Percentiles rank a stretch among this genome's conserved stretches.
phyloP scores from a whole-genome alignment of 805 yeast genomes.

The Candida namnaoensis region DNA sequence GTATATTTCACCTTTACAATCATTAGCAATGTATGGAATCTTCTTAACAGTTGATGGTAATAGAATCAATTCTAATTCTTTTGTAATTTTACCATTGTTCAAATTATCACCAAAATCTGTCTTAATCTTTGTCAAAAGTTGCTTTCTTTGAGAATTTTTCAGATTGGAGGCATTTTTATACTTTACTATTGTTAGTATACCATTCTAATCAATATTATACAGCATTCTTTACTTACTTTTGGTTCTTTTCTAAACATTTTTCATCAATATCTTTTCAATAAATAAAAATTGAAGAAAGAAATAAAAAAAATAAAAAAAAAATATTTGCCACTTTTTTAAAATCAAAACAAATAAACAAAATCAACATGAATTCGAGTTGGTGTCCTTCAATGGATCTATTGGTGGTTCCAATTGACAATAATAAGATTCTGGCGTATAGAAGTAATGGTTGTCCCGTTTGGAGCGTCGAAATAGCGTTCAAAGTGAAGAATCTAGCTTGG shows the following conservation, averaged over 20 bases:
- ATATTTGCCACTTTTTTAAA: too few species aligned
- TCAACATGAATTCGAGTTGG: slow-evolving; percentile 16
- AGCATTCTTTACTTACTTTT: slow-evolving; percentile 32
- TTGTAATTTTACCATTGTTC: slow-evolving; percentile 3
- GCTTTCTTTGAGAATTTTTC: too few species aligned
- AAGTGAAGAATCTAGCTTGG: slow-evolving; percentile 19
- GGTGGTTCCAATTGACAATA: slow-evolving; percentile 35
- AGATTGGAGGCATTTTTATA: slow-evolving; percentile 17
- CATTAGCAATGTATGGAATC: slow-evolving; percentile 44
- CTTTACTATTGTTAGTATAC: too few species aligned
- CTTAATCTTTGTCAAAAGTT: too few species aligned
- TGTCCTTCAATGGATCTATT: slow-evolving; percentile 48
- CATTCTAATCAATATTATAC: too few species aligned
- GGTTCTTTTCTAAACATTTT: slow-evolving; percentile 48
- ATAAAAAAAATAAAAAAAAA: too few species aligned
- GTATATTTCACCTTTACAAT: slow-evolving; percentile 27
- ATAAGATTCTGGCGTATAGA: slow-evolving; percentile 44
- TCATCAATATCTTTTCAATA: slow-evolving; percentile 3
- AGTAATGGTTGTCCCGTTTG: slow-evolving; percentile 45
- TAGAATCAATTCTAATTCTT: slow-evolving; percentile 12
- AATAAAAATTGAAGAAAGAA: too few species aligned
- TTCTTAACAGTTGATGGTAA: slow-evolving; percentile 35
- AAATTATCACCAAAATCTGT: too few species aligned
- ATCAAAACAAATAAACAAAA: not conserved
- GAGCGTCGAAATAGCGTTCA: slow-evolving; percentile 7